These are phyloP conservation scores for Calonectria hongkongensis DNA, from an alignment of 2,329 filamentous ascomycete genomes.

Conservation along the genomic window DNA sequence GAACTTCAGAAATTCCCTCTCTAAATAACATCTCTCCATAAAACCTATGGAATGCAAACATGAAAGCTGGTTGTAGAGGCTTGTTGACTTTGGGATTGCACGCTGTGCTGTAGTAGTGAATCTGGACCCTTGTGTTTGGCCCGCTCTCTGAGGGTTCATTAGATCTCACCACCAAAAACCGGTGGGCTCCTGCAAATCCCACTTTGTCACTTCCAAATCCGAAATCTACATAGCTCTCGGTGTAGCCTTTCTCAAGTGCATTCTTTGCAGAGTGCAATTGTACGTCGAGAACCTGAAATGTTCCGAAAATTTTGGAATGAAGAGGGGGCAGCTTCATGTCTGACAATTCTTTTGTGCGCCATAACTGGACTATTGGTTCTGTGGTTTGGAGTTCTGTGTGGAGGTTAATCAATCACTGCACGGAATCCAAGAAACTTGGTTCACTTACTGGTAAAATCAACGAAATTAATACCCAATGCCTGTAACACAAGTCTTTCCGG, in stretches of 20 bases:
- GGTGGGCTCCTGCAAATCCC: constrained; percentile 55
- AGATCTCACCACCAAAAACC: constrained; percentile 53
- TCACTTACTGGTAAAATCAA: constrained; percentile 46
- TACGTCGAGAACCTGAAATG: constrained; percentile 53
- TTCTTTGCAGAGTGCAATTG: constrained; percentile 14
- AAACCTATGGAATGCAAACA: constrained; percentile 50
- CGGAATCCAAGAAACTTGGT: accelerated
- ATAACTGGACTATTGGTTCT: constrained; percentile 38
- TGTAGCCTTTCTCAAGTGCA: not conserved
- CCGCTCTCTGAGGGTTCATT: not conserved
- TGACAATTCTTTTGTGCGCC: constrained; percentile 46
- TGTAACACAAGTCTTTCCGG: constrained; percentile 50
- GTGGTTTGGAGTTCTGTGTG: constrained; percentile 38
- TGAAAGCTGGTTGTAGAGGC: constrained; percentile 30
- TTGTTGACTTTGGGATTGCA: constrained; percentile 55
- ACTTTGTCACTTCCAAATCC: constrained; percentile 53
- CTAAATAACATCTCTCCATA: constrained; percentile 55
- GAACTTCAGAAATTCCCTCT: constrained; percentile 51
- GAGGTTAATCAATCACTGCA: not conserved
- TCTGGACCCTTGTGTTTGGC: constrained; percentile 33
- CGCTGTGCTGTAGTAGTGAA: constrained; percentile 49
- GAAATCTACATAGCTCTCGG: constrained; percentile 56
- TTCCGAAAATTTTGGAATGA: constrained; percentile 51
- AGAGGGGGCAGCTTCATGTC: constrained; percentile 44
- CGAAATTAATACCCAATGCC: constrained; percentile 35